Evolutionary conservation across 768 basidiomycete genomes (phyloP), one percentile per base, ranked within the genome.

Genomic region (Austroboletus festivus): DNA sequence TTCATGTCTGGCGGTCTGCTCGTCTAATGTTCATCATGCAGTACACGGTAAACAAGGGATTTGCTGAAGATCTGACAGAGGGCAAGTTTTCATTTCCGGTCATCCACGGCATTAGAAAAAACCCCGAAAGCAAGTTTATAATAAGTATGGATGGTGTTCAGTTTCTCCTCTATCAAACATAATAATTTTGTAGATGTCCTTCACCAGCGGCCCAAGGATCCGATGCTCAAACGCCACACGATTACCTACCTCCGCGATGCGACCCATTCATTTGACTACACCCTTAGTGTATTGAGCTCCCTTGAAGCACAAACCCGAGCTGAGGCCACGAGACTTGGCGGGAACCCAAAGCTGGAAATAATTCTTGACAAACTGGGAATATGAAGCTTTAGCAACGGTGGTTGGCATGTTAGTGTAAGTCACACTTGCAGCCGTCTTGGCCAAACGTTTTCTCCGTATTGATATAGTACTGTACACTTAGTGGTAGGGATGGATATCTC

Each of bases 81-180:
- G 95, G 95, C 7, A 98, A 98, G 67, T 98, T 98, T 73, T 94
- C 91, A 4, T 98, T 98, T 70, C 94, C 93, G 0, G 77, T 97
- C 26, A 85, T 98, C 1, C 95, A 97, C 65, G 84, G 88, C 18
- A 85, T 97, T 40, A 83, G 87, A 24, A 79, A 88, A 7, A 82
- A 93, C 61, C 75, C 72, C 11, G 77, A 83, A 1, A 92, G 91
- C 67, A 77, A 82, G 28, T 86, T 86, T 65, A 77, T 98, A 28
- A 74, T 96, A 46, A 94, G 93, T 94, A 57, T 52, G 86, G 72
- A 43, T n/a, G 42, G n/a, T 10, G 4, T n/a, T 18, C 4, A 4
- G 31, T 15, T 33, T 33, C 13, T 33, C 4, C 7, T 15, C 13
- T 8, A 6, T 21, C 23, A 9, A 35, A 21, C 49, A 42, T 41